phyloP scores from a whole-genome alignment of 139 green algal genomes.

The Coccomyxa sp. region DNA sequence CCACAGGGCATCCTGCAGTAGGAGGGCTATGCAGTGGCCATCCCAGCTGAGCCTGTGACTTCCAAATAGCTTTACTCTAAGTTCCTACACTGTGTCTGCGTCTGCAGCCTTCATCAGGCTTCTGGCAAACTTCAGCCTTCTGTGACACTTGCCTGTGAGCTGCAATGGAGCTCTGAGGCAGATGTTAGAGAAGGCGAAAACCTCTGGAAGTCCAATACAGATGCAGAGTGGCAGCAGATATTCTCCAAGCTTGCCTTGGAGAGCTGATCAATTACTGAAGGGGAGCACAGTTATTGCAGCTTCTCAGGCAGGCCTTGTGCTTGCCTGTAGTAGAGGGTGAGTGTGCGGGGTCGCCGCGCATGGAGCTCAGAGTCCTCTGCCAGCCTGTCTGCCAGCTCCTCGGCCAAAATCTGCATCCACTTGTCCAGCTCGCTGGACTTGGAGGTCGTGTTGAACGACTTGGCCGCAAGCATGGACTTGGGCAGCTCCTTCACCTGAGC shows the following conservation, averaged over 20 bases:
- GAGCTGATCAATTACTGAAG: background rate
- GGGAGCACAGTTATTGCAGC: background rate
- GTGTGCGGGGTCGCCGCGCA: conserved; percentile 38
- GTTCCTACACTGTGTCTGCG: background rate
- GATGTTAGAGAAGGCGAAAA: too few relatives aligned
- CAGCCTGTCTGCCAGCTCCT: conserved; percentile 67
- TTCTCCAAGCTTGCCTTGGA: background rate
- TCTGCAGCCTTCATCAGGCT: background rate
- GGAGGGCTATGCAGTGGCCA: background rate
- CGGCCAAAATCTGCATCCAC: conserved; percentile 67
- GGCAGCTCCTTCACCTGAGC: conserved; percentile 35
- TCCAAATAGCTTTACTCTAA: background rate
- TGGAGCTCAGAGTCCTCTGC: conserved; percentile 45
- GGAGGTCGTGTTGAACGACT: conserved; percentile 68
- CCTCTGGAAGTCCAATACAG: background rate
- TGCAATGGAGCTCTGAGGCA: background rate
- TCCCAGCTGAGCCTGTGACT: background rate
- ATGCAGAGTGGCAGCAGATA: background rate
- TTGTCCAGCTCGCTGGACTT: conserved; percentile 29
- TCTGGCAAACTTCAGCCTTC: background rate
- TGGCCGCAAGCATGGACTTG: conserved; percentile 71
- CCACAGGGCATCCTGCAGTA: background rate
- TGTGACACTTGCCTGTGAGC: background rate
- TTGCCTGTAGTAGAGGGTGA: conserved; percentile 49
- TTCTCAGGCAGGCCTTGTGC: too few relatives aligned